phyloP scores from a whole-genome alignment of 306 rosid species.

The Citrullus colocynthis region DNA sequence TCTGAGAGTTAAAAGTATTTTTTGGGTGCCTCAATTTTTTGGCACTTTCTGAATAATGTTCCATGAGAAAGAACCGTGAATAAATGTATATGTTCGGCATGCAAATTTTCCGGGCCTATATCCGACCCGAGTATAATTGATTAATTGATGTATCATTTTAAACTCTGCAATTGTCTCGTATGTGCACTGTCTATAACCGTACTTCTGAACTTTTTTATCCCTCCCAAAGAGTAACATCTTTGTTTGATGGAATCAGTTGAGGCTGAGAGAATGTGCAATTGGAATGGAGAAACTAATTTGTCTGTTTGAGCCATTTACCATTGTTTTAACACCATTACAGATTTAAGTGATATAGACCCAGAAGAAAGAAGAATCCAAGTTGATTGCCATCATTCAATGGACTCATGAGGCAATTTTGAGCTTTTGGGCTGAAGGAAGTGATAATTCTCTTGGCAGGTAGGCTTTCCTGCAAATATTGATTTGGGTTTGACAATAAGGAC shows the following conservation, averaged over 20 bases:
- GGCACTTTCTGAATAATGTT: background rate
- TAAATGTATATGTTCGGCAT: background rate
- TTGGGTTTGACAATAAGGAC: background rate
- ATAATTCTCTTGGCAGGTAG: background rate
- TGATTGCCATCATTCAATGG: background rate
- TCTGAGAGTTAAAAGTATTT: background rate
- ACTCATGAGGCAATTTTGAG: background rate
- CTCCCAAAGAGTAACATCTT: background rate
- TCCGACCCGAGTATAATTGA: background rate
- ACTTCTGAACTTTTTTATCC: background rate
- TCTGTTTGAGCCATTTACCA: background rate
- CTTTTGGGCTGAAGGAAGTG: slow-evolving; percentile 1
- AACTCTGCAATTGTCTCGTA: background rate
- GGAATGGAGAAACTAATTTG: background rate
- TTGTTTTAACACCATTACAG: background rate
- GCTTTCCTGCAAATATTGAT: background rate
- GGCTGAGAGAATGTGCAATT: background rate
- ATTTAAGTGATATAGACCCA: background rate
- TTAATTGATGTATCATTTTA: background rate
- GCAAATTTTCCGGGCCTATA: background rate
- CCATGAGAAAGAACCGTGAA: background rate
- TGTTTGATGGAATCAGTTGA: background rate
- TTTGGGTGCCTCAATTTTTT: background rate
- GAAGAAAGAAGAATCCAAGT: background rate
- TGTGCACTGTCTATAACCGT: background rate